Base-by-base conservation (phyloP, 495 filamentous ascomycete species). In the Thozetella sp. region DNA sequence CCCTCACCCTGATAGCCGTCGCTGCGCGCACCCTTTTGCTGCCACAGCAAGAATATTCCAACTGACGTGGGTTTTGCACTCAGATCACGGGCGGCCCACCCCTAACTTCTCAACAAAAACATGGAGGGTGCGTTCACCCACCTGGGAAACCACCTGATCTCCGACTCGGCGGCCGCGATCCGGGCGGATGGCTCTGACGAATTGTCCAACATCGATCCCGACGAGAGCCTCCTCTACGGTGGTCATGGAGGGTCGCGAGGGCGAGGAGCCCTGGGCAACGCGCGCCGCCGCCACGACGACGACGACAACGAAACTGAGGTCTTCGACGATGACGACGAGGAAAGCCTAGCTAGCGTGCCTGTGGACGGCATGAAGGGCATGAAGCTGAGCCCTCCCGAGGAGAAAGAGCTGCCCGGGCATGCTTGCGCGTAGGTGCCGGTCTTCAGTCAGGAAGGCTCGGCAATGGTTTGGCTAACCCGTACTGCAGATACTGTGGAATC, bases 321-420 rank as follows among this genome's bases (percentile, higher is more conserved):
- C 55, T 90, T 90, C 59, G 92, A 93, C 51, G 93, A 97, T 63
- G 95, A 98, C 62, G 95, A 98, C 70, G 81, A 90, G 59, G 92
- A 97, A 75, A 97, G 93, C 66, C 81, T 96, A 67, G 88, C 89
- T n/a, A 97, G 93, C 71, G 87, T 91, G 50, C 87, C 90, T 2
- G 84, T 93, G 34, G 90, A 91, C 55, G 90, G 88, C 56, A 85
- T 87, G 62, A 90, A 89, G 67, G 80, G 83, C 59, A 83, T 93
- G 56, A 84, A 80, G 45, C 72, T 87, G 50, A 80, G 85, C 60
- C 82, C 85, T 55, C 77, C 84, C 12, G 85, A 87, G 67, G 93
- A 97, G 63, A 93, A 93, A 63, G 93, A 97, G 72, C 86, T 98
- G 34, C 95, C 95, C 45, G 80, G 90, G 57, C 94, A 99, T 83